phyloP scores from a whole-genome alignment of 805 yeast genomes.

The Saccharomycopsis sp. region DNA sequence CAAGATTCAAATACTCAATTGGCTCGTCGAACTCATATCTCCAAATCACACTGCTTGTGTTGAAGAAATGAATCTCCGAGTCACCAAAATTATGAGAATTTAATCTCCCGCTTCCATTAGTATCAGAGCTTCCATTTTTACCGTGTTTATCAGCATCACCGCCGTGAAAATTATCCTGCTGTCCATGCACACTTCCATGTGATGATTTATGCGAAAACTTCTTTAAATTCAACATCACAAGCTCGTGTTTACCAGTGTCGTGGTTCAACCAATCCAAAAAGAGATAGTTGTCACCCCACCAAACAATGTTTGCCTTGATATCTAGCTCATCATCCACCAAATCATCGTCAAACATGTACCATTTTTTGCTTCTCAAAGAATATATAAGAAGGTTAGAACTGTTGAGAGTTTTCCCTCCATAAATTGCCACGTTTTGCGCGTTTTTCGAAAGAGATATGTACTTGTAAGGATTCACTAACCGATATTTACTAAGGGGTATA shows the following conservation, averaged over 20 bases:
- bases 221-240: slow-evolving; percentile 17
- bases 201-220: slow-evolving; percentile 2
- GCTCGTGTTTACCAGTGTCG: slow-evolving; percentile 15
- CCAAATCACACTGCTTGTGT: slow-evolving; percentile 26
- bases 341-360: slow-evolving; percentile 28
- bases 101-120: background rate
- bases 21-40: slow-evolving; percentile 26
- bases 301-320: slow-evolving; percentile 15
- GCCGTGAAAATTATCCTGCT: background rate
- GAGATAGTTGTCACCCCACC: slow-evolving; percentile 20
- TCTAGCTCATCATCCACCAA: slow-evolving; percentile 16
- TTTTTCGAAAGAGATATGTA: slow-evolving; percentile 24
- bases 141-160: background rate
- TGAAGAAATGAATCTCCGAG: slow-evolving; percentile 18
- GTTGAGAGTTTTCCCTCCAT: slow-evolving; percentile 19
- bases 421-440: slow-evolving; percentile 24
- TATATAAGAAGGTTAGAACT: slow-evolving; percentile 22
- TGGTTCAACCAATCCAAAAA: slow-evolving; percentile 17
- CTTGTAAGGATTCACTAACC: slow-evolving; percentile 15
- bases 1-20: slow-evolving; percentile 22
- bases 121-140: background rate
- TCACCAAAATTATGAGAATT: slow-evolving; percentile 8
- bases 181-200: background rate
- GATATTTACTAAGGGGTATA: slow-evolving; percentile 5
- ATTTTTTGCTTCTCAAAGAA: slow-evolving; percentile 23